Evolutionary conservation across 306 rosid genomes (phyloP).

Genomic region (Quercus dentata): DNA sequence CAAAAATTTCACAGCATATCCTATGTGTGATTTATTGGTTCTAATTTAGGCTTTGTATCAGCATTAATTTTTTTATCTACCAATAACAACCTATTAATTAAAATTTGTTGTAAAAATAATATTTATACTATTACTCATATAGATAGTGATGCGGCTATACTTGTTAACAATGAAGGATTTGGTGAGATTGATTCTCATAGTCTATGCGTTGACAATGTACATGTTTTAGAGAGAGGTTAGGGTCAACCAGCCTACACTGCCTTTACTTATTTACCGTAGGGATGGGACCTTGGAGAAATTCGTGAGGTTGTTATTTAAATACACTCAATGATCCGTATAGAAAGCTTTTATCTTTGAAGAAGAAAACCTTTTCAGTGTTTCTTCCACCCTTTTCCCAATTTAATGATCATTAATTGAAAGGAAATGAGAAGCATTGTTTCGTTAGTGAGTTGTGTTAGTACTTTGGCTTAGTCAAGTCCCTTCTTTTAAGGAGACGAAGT

Average conservation of each 20-base stretch:
- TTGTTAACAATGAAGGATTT: no score
- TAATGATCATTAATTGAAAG: background rate
- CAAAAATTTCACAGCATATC: no score
- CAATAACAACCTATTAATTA: no score
- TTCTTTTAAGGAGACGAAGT: slow-evolving; percentile 51
- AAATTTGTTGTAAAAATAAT: no score
- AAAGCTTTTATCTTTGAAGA: slow-evolving; percentile 33
- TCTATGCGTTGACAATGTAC: background rate
- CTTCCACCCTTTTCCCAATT: slow-evolving; percentile 11
- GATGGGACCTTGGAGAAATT: no score
- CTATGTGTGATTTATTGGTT: no score
- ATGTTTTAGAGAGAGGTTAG: background rate
- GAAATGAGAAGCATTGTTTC: background rate
- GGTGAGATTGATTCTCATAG: no score
- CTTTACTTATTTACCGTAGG: background rate
- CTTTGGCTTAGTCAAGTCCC: slow-evolving; percentile 48
- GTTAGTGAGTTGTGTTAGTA: background rate
- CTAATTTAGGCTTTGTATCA: no score
- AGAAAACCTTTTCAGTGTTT: slow-evolving; percentile 21
- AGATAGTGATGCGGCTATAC: no score
- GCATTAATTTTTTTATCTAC: no score
- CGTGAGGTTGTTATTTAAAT: slow-evolving; percentile 9
- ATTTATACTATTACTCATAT: no score
- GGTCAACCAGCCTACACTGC: background rate
- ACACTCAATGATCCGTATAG: slow-evolving; percentile 31